Conservation (phyloP, 192 early-diverging fungal genomes). For the Coemansia sp. region DNA sequence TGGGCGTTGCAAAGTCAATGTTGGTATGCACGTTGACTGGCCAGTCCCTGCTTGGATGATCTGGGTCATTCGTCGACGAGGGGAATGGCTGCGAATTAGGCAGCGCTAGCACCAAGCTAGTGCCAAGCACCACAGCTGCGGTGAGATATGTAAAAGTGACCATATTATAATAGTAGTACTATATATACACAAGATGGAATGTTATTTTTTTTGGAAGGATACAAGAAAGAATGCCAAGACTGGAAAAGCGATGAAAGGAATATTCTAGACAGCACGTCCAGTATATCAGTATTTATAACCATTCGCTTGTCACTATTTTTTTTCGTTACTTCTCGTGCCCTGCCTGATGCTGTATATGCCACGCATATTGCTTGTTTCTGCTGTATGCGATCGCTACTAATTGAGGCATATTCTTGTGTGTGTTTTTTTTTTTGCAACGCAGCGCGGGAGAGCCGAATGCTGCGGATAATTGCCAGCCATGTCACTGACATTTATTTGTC, state of each 20-base stretch:
- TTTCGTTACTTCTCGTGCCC: neutral
- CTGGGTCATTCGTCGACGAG: constrained; percentile 13
- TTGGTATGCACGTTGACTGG: constrained; percentile 33
- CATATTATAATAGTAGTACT: constrained; percentile 7
- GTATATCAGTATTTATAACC: constrained; percentile 3
- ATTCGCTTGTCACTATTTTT: neutral
- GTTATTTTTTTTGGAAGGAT: neutral
- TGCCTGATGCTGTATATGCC: constrained; percentile 8
- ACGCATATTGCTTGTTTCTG: constrained; percentile 2
- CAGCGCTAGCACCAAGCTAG: neutral
- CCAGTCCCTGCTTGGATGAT: constrained; percentile 44
- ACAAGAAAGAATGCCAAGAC: constrained; percentile 4
- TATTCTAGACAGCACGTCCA: neutral
- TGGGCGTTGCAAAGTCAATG: neutral
- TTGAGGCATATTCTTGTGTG: neutral
- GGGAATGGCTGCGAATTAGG: neutral
- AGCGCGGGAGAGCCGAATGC: neutral
- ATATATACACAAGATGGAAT: constrained; percentile 2
- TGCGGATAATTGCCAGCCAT: neutral
- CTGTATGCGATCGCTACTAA: constrained; percentile 6
- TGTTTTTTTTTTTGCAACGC: neutral
- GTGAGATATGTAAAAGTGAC: neutral
- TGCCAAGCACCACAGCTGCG: neutral
- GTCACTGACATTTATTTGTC: neutral
- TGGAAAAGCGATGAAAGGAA: neutral